Base-by-base conservation (phyloP, 2,329 filamentous ascomycete species). In the Hymenoscyphus fructigenus region DNA sequence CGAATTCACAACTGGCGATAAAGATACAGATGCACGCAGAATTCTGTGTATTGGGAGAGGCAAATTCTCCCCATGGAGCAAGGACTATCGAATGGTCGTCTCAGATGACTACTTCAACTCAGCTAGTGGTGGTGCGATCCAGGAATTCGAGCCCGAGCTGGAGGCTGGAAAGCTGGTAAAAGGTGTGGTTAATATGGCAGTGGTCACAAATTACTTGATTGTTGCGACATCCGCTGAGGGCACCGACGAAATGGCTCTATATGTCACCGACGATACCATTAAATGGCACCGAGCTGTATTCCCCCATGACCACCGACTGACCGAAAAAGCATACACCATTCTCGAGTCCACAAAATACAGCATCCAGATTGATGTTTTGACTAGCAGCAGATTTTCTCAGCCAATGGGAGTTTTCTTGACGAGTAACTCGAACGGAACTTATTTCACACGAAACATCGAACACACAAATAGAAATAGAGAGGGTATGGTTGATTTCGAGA, bases 291-390 rank as follows among this genome's bases (percentile, higher is more conserved):
- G 93, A 61, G 94, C 94, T 65, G 87, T 96, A 74, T 98, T 99
- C 77, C 90, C 88, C 7, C 87, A 88, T 56, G 89, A 91, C 67
- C 93, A 97, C 76, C 91, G 83, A 53, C 78, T 93, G 72, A 85
- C 92, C 67, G 90, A 97, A 75, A 87, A 94, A 75, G 92, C 91
- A 2, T 99, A 97, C 77, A 99, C 95, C 0, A 85, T 99, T 58
- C 84, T 99, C 50, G 94, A 98, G 79, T 95, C 93, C 73, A 98
- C 95, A 53, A 94, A 97, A 75, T 97, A 99, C 81, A 97, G 94
- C 80, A 93, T 99, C 71, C 94, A 98, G 78, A 88, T 99, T 63
- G 93, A 98, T 77, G 93, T 98, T 68, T 89, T 94, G 84, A 92
- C 90, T 1, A 92, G 90, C 1, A 82, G 82, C 47, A 81, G 80